Base-by-base conservation (phyloP, 768 basidiomycete species). In the Suillus lakei region DNA sequence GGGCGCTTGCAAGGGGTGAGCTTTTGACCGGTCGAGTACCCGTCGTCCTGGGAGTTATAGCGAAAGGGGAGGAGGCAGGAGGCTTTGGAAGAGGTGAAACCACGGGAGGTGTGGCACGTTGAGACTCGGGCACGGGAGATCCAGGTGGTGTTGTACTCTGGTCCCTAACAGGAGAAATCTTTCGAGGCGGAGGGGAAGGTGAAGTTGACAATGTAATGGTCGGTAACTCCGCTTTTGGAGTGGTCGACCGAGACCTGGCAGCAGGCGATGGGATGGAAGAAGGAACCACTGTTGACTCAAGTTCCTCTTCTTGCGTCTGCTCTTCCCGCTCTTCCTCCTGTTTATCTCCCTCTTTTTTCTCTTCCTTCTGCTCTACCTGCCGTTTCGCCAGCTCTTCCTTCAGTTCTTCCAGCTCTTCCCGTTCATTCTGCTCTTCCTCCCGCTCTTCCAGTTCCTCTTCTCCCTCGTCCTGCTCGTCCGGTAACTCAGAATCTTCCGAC, bases 1-100 rank as follows among this genome's bases (percentile, higher is more conserved):
- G 79, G 6, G 82, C 80, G 64, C 76, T 86, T 5, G 92, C 88
- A 58, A 93, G 79, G 2, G 92, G 92, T 4, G 92, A 93, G 68
- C 92, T 93, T n/a, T 90, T 86, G 4, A 82, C 76, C 0, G 91
- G 91, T 8, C 88, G 85, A 9, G 67, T 75, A 23, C 90, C 84
- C 55, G 84, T 87, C 56, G 84, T 87, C 44, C 90, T 82, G 23
- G 87, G 86, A 21, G 84, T 55, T 32, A 73, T 73, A 28, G 83
- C 82, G 38, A 88, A 73, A 3, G 80, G 76, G 26, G 85, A 81
- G 71, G 56, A 38, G 16, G 68, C 64, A 36, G 64, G 72, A 36
- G 63, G 69, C 50, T 68, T 77, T 16, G 60, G 54, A 16, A 67
- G 38, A 23, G 74, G 69, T 7, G 58, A 48, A 2, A 71, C 64